A percentile compares a stretch with the other conserved stretches of the same genome.
Conservation (phyloP, 371 early-diverging fungal species). For the Coemansia linderi region DNA sequence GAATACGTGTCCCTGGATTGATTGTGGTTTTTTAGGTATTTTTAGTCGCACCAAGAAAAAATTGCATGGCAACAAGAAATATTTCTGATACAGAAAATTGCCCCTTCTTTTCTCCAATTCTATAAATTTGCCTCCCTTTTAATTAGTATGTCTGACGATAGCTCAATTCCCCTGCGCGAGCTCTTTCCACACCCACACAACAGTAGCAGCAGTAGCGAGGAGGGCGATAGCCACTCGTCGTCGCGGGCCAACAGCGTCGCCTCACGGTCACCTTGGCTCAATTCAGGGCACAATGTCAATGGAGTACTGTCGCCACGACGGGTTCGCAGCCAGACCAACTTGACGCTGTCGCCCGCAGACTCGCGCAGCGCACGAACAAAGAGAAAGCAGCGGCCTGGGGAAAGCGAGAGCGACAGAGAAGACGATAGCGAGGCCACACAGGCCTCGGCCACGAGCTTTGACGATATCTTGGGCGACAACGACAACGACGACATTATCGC, state of each 20-base stretch:
- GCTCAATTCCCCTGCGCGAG: constrained; percentile 16
- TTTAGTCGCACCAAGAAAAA: background rate
- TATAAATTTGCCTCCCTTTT: background rate
- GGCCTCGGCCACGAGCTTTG: constrained; percentile 11
- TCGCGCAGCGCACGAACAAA: background rate
- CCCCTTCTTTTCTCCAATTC: background rate
- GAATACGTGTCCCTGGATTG: background rate
- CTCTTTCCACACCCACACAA: background rate
- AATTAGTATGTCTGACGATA: constrained; percentile 1
- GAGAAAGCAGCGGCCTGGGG: background rate
- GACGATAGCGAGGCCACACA: constrained; percentile 12
- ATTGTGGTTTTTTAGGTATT: background rate
- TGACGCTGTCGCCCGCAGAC: background rate
- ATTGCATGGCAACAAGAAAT: background rate
- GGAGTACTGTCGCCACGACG: constrained; percentile 22
- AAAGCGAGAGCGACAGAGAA: background rate
- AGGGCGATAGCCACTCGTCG: background rate
- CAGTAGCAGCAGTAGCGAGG: background rate
- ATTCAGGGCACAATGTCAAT: background rate
- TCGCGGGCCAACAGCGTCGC: background rate
- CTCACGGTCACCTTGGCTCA: background rate
- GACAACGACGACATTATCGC: constrained; percentile 1
- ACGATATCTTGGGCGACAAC: background rate
- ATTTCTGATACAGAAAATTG: background rate
- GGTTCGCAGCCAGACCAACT: constrained; percentile 19